phyloP scores from a whole-genome alignment of 202 grass and related monocot species.

The Panicum hallii region DNA sequence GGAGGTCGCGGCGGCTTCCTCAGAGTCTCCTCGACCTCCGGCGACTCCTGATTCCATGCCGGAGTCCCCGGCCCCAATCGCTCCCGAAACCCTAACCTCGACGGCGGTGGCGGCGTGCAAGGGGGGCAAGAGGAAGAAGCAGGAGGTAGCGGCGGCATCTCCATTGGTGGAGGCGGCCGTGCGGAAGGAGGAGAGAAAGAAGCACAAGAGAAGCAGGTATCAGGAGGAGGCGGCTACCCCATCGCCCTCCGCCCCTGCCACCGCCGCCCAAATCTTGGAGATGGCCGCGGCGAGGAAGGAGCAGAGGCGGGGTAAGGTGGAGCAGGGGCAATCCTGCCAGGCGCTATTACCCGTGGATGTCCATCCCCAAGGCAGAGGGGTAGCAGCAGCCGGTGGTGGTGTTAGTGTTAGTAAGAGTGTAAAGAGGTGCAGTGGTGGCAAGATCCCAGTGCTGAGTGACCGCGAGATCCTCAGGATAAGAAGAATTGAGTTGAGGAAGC shows the following conservation, averaged over 20 bases:
- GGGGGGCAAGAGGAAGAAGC: no score
- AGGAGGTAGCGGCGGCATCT: not conserved
- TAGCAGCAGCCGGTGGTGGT: not conserved
- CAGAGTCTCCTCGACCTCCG: not conserved
- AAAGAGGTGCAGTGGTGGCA: not conserved
- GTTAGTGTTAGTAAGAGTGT: not conserved
- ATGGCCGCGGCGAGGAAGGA: not conserved
- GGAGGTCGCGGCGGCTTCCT: not conserved
- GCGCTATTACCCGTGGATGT: not conserved
- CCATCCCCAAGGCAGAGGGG: not conserved
- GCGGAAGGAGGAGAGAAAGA: not conserved
- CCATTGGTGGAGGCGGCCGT: not conserved
- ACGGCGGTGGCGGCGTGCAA: not conserved
- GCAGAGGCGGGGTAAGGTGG: not conserved
- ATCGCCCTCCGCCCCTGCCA: not conserved
- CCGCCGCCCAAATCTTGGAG: not conserved
- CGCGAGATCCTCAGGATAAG: constrained; percentile 23
- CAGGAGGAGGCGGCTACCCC: not conserved
- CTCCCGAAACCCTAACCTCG: constrained; percentile 6
- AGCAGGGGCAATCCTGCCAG: not conserved
- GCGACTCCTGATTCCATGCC: not conserved
- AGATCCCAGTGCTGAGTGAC: not conserved
- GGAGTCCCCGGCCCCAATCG: not conserved
- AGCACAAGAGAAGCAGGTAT: not conserved
- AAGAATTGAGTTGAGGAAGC: not conserved